Conservation (phyloP, 306 rosid genomes). For the Dicorynia guianensis region DNA sequence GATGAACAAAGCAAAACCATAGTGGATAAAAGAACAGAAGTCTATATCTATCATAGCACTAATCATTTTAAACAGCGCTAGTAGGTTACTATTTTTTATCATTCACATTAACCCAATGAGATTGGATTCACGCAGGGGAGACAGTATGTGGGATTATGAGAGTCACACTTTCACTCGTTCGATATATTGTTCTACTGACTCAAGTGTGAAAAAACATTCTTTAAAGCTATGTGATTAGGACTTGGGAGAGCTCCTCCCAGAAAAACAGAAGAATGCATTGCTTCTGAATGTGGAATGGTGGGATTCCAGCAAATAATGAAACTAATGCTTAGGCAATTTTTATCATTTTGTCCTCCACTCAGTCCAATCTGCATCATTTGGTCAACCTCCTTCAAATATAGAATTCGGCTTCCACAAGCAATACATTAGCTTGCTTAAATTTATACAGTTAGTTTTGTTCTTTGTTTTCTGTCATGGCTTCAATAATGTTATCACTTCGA, state of each 20-base stretch:
- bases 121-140: background rate
- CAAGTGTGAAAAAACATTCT: slow-evolving; percentile 26
- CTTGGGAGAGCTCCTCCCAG: background rate
- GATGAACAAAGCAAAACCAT: background rate
- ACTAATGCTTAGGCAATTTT: slow-evolving; percentile 42
- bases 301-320: slow-evolving; percentile 41
- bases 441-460: slow-evolving; percentile 20
- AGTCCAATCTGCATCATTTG: slow-evolving; percentile 42
- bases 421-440: slow-evolving; percentile 18
- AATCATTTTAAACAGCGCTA: no score
- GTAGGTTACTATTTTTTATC: background rate
- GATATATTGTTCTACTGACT: slow-evolving; percentile 9
- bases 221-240: slow-evolving; percentile 11
- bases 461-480: slow-evolving; percentile 11
- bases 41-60: background rate
- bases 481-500: slow-evolving; percentile 32
- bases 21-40: background rate
- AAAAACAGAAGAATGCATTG: slow-evolving; percentile 29
- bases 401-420: slow-evolving; percentile 30
- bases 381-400: slow-evolving; percentile 36
- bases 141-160: background rate
- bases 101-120: background rate
- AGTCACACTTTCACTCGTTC: background rate
- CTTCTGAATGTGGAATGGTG: slow-evolving; percentile 32
- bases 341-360: slow-evolving; percentile 61